Percentiles rank a stretch among this genome's conserved stretches.
Conservation (phyloP, 208 protist species). For the Trichomonas vaginalis region DNA sequence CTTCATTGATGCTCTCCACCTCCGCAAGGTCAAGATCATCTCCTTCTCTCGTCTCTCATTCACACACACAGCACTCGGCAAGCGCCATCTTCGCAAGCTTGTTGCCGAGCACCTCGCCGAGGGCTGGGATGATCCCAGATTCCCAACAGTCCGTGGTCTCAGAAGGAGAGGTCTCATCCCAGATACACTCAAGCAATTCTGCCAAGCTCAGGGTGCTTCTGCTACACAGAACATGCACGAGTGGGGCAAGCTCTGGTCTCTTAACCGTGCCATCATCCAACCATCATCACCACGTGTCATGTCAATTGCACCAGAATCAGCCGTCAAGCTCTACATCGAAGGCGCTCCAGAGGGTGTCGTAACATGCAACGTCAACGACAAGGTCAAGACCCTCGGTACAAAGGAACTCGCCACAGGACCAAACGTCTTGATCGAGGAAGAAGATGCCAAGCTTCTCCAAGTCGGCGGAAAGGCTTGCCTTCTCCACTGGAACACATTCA, state of each 20-base stretch:
- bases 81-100: slow-evolving; percentile 89
- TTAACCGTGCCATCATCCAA: slow-evolving; percentile 89
- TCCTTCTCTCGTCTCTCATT: slow-evolving; percentile 95
- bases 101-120: slow-evolving; percentile 76
- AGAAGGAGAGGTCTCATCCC: slow-evolving; percentile 84
- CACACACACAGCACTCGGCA: slow-evolving; percentile 87
- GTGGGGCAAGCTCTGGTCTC: slow-evolving; percentile 90
- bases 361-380: background rate
- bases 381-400: background rate
- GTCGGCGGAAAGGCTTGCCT: slow-evolving; percentile 85
- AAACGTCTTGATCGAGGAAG: background rate
- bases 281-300: slow-evolving; percentile 62
- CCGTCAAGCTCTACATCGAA: background rate
- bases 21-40: slow-evolving; percentile 48
- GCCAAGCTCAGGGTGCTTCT: slow-evolving; percentile 80
- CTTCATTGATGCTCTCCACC: slow-evolving; percentile 65
- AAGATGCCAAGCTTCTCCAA: slow-evolving; percentile 67
- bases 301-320: background rate
- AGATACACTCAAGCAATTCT: slow-evolving; percentile 75
- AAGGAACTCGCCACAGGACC: background rate
- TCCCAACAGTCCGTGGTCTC: slow-evolving; percentile 78
- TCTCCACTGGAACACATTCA: slow-evolving; percentile 91
- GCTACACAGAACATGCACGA: slow-evolving; percentile 79
- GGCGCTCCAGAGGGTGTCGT: background rate
- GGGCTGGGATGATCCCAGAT: slow-evolving; percentile 93